Base-by-base conservation (phyloP, 208 protist genomes). In the Trypanosoma congolense region DNA sequence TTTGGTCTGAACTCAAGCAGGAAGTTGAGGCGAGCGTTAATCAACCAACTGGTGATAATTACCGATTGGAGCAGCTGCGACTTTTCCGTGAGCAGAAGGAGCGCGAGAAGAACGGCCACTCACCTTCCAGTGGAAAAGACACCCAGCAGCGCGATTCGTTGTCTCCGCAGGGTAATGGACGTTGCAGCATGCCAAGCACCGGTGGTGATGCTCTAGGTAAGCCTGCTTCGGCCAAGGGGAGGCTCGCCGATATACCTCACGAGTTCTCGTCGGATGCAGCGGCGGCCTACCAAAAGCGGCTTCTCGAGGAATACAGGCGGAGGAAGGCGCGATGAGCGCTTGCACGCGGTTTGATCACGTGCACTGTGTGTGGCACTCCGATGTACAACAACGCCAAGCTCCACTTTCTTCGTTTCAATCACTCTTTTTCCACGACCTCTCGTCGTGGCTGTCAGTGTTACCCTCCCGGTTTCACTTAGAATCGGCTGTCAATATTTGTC, bases 181-280 rank as follows among this genome's bases (percentile, higher is more conserved):
- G 8, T 31, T 45, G 16, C 49, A 44, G 16, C 26, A 29, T 48
- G 19, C 2, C 0, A 22, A 10, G 28, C 41, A 49, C 8, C 28
- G 29, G 0, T 56, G 24, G 3, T 54, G 40, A 1, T 22, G 9
- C 25, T 24, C 5, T 21, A 28, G 49, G 6, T 9, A 52, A 48
- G n/a, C 3, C 36, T 44, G 9, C 36, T 50, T 41, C 22, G 9
- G 57, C 38, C 25, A 57, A 45, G 16, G 22, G 38, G 14, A 4
- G 41, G 28, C 26, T 12, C 41, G 43, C 47, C 6, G 18, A 1
- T 18, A 79, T 89, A 25, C 87, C 83, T 1, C 47, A 68, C 18
- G 71, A 87, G 71, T 94, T 79, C 66, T 88, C 83, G 24, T 82
- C 69, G 56, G 70, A 66, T 26, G 83, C 82, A 1, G 87, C 87